Evolutionary conservation across 129 eudicot species (phyloP).

Genomic region (Erigeron canadensis): DNA sequence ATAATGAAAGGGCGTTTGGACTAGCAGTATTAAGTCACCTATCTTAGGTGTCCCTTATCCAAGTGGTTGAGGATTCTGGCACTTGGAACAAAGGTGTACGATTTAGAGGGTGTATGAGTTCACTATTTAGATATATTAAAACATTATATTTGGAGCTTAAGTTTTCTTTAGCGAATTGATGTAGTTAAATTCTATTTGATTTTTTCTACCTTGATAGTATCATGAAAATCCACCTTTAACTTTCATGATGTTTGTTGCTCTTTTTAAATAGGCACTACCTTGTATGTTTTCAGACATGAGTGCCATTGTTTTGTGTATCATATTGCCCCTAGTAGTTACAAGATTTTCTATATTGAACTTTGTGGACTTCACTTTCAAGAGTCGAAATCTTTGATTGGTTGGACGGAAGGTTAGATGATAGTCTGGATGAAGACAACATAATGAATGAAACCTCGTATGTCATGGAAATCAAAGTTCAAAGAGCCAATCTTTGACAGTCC

Average conservation of each 20-base stretch:
- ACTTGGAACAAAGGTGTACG: no score
- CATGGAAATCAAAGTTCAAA: constrained; percentile 21
- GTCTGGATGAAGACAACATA: background rate
- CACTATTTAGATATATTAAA: background rate
- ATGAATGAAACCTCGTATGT: constrained; percentile 23
- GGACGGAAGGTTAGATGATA: constrained; percentile 3
- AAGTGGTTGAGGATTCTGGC: no score
- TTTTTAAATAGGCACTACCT: background rate
- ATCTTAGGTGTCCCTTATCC: no score
- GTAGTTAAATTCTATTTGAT: background rate
- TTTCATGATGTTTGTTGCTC: background rate
- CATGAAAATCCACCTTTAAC: background rate
- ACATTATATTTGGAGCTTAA: background rate
- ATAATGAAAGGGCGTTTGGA: no score
- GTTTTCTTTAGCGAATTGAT: background rate
- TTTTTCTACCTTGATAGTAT: background rate
- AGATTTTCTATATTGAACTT: background rate
- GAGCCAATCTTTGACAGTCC: constrained; percentile 24
- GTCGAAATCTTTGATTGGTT: constrained; percentile 18
- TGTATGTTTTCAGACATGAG: background rate
- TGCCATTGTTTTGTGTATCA: background rate
- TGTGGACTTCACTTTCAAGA: constrained; percentile 22
- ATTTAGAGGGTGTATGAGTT: no score
- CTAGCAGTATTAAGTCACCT: no score
- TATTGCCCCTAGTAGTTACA: background rate